These are phyloP conservation scores for Enterospora canceri DNA, from an alignment of 371 early-diverging fungal species.

Conservation along the genomic window DNA sequence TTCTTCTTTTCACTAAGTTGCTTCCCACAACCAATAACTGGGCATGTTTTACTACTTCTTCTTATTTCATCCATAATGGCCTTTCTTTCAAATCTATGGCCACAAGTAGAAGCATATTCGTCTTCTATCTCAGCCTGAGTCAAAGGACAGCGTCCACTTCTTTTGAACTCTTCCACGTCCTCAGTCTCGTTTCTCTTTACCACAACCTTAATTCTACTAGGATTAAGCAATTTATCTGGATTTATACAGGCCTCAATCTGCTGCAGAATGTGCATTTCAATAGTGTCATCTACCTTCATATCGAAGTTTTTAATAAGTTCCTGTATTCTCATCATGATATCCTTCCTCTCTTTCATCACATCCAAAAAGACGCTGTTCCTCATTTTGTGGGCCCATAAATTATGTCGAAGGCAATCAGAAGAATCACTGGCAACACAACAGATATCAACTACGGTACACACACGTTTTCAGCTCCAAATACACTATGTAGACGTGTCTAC, in stretches of 20 bases:
- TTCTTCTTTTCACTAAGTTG: constrained; percentile 6
- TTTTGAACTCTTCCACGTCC: constrained; percentile 20
- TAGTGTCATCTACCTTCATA: not conserved
- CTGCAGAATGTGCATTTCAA: not conserved
- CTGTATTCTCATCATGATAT: too few species aligned
- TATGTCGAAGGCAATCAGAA: too few species aligned
- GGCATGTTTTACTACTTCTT: constrained; percentile 24
- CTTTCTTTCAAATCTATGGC: constrained; percentile 53
- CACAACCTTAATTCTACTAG: not conserved
- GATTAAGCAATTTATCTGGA: not conserved
- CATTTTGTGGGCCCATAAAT: too few species aligned
- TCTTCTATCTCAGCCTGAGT: constrained; percentile 44
- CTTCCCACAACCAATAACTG: constrained; percentile 42
- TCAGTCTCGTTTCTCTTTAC: not conserved
- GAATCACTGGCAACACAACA: not conserved
- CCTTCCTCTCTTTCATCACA: too few species aligned
- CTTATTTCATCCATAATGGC: constrained; percentile 32
- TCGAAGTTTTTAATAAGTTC: too few species aligned
- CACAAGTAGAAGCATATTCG: constrained; percentile 42
- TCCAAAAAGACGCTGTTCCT: too few species aligned
- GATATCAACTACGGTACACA: constrained; percentile 17
- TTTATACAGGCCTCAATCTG: not conserved
- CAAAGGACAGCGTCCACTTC: constrained; percentile 45
- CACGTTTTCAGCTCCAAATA: not conserved
- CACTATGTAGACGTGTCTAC: not conserved